A percentile compares a stretch with the other conserved stretches of the same genome.
Evolutionary conservation across 352 stramenopile genomes (phyloP).

Genomic region (Pythium brassicae): DNA sequence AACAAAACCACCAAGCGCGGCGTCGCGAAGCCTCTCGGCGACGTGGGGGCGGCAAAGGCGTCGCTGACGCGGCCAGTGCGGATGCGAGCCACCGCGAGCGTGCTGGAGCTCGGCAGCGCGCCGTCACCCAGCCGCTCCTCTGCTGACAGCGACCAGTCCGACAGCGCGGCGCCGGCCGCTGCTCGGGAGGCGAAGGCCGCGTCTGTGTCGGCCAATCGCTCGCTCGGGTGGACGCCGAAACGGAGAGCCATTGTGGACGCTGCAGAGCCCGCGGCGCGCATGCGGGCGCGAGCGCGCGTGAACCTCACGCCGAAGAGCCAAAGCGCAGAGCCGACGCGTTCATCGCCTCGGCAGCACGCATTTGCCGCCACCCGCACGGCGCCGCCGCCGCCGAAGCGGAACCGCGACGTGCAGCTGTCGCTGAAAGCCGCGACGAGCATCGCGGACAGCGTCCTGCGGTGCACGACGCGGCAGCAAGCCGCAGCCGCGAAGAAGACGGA

Average conservation of each 20-base stretch:
- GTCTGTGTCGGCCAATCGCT: neutral
- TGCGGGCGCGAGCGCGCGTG: constrained; percentile 3
- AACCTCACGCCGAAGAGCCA: constrained; percentile 2
- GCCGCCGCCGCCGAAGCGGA: neutral
- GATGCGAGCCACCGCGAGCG: constrained; percentile 3
- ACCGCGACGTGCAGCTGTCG: constrained; percentile 1
- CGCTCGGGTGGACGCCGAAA: constrained; percentile 6
- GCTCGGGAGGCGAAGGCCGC: neutral
- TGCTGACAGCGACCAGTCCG: neutral
- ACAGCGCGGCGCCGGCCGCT: neutral
- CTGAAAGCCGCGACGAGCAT: neutral
- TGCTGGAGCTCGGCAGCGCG: constrained; percentile 9
- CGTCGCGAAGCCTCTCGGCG: neutral
- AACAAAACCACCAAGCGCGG: neutral
- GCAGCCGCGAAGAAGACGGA: constrained; percentile 1
- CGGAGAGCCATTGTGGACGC: neutral
- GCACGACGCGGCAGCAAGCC: neutral
- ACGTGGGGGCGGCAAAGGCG: neutral
- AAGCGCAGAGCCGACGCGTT: constrained; percentile 1
- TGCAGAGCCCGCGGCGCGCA: neutral
- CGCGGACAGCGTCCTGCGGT: constrained; percentile 5
- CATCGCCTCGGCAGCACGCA: constrained; percentile 5
- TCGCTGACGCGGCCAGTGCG: neutral
- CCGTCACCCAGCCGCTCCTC: constrained; percentile 1
- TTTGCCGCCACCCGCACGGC: neutral